Conservation (phyloP, 2,329 filamentous ascomycete species). For the Neopestalotiopsis sp. region DNA sequence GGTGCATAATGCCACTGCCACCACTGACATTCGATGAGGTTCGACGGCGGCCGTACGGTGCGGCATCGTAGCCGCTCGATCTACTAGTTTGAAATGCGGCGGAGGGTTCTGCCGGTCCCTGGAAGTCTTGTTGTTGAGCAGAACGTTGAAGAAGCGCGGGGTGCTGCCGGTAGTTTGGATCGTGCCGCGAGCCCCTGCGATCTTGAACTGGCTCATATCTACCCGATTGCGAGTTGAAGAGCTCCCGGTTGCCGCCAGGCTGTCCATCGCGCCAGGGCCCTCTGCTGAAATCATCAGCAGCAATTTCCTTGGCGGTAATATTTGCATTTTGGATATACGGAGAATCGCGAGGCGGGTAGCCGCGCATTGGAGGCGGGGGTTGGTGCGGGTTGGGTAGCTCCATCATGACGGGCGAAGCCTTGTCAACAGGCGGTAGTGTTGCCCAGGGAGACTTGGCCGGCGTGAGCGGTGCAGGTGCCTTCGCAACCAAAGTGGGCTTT, state of each 20-base stretch:
- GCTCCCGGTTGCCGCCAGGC: slow-evolving; percentile 68
- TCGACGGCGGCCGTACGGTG: slow-evolving; percentile 73
- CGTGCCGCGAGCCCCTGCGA: slow-evolving; percentile 73
- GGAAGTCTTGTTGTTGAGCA: slow-evolving; percentile 62
- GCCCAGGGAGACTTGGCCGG: slow-evolving; percentile 94
- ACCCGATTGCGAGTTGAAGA: slow-evolving; percentile 95
- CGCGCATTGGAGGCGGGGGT: slow-evolving; percentile 27
- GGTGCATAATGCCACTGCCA: slow-evolving; percentile 74
- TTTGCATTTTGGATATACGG: slow-evolving; percentile 59
- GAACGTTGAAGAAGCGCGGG: slow-evolving; percentile 81
- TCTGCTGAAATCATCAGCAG: slow-evolving; percentile 90
- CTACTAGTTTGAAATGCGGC: slow-evolving; percentile 84
- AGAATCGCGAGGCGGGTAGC: slow-evolving; percentile 59
- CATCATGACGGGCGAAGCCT: slow-evolving; percentile 70
- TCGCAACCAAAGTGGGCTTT: slow-evolving; percentile 75
- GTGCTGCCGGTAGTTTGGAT: slow-evolving; percentile 62
- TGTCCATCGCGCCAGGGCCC: slow-evolving; percentile 78
- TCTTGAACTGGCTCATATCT: slow-evolving; percentile 89
- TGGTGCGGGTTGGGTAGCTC: slow-evolving; percentile 50
- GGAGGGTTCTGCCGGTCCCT: slow-evolving; percentile 79
- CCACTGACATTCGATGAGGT: slow-evolving; percentile 92
- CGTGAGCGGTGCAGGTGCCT: slow-evolving; percentile 68
- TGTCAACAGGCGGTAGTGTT: slow-evolving; percentile 81
- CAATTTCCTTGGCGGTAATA: slow-evolving; percentile 78
- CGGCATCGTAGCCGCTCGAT: slow-evolving; percentile 64